Evolutionary conservation across 2,329 filamentous ascomycete genomes (phyloP), one percentile per base, ranked within the genome.

Genomic region (Nemania sp.): DNA sequence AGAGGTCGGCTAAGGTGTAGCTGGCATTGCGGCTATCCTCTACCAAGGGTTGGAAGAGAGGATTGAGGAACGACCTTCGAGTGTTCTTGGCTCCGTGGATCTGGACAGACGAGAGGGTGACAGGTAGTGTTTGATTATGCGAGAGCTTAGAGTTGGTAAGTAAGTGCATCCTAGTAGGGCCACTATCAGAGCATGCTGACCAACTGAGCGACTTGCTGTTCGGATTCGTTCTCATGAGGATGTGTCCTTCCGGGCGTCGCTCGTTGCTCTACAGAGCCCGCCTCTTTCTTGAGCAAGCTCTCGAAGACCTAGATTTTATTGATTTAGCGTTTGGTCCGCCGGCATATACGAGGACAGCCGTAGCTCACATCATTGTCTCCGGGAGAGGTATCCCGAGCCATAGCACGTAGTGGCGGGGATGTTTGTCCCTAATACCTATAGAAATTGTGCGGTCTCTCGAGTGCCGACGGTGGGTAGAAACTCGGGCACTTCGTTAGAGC

Each of bases 61-160:
- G 89, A 78, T 97, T 88, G 62, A 99, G 89, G 80, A 99, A 98
- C 70, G 87, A 86, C 74, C 88, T 88, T 71, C 96, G 89, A n/a
- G 95, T 97, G 77, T 96, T 90, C 68, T 87, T 87, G 52, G 93
- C 93, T 77, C 94, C 92, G 69, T 97, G 88, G 68, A 99, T 86
- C 74, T 92, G 89, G 77, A 99, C 88, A 52, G 93, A 92, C 74
- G 93, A 93, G 78, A 99, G 91, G 15, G 93, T 93, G 75, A 96
- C 93, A 47, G 96, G 95, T 66, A 96, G 88, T 51, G 93, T 93
- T 72, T 92, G 91, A 79, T 98, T 97, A 80, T 92, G 88, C 73
- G 89, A 87, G 76, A 97, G 87, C 92, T 94, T 70, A 5, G 58
- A 45, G 24, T n/a, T 26, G n/a, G 52, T 68, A 38, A 69, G 61